These are phyloP conservation scores for Colletotrichum cuscutae DNA, from an alignment of 2,329 filamentous ascomycete genomes.

Conservation along the genomic window DNA sequence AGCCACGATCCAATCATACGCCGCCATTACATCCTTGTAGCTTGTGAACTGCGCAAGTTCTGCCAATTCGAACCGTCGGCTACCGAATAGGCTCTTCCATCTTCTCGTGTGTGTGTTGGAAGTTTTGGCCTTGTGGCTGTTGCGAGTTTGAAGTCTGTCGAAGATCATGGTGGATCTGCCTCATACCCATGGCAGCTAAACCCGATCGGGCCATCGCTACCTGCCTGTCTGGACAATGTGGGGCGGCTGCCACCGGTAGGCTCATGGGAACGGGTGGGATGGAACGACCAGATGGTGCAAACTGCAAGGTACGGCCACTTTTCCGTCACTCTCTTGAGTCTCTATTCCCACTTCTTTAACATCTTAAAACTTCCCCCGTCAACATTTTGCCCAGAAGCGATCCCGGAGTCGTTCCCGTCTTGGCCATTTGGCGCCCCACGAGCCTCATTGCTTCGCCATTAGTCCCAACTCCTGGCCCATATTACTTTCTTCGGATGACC, in stretches of 20 bases:
- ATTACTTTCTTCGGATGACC: constrained; percentile 23
- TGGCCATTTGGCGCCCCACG: constrained; percentile 15
- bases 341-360: neutral
- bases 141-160: constrained; percentile 35
- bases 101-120: neutral
- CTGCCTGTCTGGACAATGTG: constrained; percentile 9
- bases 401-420: constrained; percentile 25
- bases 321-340: neutral
- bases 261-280: neutral
- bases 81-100: neutral
- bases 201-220: constrained; percentile 14
- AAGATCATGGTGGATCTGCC: constrained; percentile 34
- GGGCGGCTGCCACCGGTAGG: neutral
- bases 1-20: constrained; percentile 3
- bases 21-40: neutral
- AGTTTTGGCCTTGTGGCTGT: constrained; percentile 14
- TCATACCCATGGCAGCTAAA: constrained; percentile 30
- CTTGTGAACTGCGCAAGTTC: neutral
- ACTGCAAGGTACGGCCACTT: constrained; percentile 3
- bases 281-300: neutral
- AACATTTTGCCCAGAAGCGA: neutral
- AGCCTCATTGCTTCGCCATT: neutral
- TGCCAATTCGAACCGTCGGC: neutral
- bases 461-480: constrained; percentile 10
- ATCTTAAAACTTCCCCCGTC: constrained; percentile 2